These are phyloP conservation scores for Xylaria acuta DNA, from an alignment of 495 filamentous ascomycete genomes.

Conservation along the genomic window DNA sequence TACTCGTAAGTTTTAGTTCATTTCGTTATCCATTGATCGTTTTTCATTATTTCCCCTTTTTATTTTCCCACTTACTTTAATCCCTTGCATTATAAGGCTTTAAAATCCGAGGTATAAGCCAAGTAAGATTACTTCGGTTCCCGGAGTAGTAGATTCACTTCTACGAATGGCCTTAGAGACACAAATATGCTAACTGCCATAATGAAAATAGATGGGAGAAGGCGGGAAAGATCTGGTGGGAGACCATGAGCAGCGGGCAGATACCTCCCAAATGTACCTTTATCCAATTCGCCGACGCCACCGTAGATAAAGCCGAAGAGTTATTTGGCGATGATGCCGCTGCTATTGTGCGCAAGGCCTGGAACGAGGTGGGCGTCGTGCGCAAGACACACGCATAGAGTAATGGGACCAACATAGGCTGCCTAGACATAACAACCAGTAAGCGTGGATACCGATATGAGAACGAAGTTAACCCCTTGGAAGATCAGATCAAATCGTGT, in stretches of 20 bases:
- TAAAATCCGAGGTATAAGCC: not conserved
- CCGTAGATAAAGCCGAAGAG: constrained; percentile 47
- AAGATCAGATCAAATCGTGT: not conserved
- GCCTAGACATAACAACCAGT: not conserved
- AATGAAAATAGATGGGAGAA: constrained; percentile 50
- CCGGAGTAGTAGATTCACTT: not conserved
- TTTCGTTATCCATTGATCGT: not conserved
- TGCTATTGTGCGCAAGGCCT: constrained; percentile 46
- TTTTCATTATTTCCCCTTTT: not conserved
- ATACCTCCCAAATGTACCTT: constrained; percentile 46
- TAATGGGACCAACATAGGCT: not conserved
- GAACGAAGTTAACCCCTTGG: not conserved
- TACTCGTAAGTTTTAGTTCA: constrained; percentile 41
- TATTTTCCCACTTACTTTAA: not conserved
- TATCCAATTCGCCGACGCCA: constrained; percentile 51
- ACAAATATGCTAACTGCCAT: not conserved
- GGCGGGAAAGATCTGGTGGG: constrained; percentile 59
- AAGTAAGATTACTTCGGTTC: not conserved
- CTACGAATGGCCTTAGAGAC: not conserved
- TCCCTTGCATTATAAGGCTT: not conserved
- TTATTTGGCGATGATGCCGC: constrained; percentile 45
- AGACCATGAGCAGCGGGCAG: constrained; percentile 49
- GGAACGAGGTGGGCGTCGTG: constrained; percentile 48
- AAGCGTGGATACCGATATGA: not conserved
- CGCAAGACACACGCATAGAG: constrained; percentile 32